Evolutionary conservation across 148 eudicot species (phyloP).

Genomic region (Amaranthus palmeri): DNA sequence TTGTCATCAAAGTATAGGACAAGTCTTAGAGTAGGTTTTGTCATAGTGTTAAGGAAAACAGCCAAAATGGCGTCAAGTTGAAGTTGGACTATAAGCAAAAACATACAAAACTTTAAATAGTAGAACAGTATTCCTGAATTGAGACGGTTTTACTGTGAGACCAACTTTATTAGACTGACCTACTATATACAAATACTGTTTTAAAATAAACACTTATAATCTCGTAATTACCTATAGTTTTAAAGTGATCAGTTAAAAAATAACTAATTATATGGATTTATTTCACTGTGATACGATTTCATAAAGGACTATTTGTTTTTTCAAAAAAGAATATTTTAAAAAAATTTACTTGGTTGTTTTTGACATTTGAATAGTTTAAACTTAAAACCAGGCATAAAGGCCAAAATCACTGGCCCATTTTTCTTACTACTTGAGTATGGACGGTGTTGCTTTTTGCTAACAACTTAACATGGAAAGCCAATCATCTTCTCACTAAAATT

Average conservation of each 20-base stretch:
- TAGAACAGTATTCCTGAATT: too few relatives aligned
- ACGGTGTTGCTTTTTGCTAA: conserved; percentile 29
- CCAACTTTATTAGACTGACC: too few relatives aligned
- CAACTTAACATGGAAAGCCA: conserved; percentile 23
- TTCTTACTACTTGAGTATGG: conserved; percentile 13
- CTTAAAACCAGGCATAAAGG: neutral
- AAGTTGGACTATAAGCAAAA: neutral
- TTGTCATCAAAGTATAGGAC: conserved; percentile 18
- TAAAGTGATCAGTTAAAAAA: too few relatives aligned
- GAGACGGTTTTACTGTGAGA: too few relatives aligned
- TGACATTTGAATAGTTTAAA: neutral
- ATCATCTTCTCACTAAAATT: neutral
- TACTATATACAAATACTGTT: too few relatives aligned
- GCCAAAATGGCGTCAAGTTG: conserved; percentile 7
- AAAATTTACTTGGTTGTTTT: too few relatives aligned
- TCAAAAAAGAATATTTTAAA: too few relatives aligned
- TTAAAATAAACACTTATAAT: too few relatives aligned
- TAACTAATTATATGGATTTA: too few relatives aligned
- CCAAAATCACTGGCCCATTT: neutral
- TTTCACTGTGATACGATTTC: too few relatives aligned
- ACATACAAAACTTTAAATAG: neutral
- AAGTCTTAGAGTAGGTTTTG: neutral
- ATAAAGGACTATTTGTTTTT: too few relatives aligned
- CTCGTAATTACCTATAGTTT: too few relatives aligned
- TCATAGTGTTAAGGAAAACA: neutral